phyloP scores from a whole-genome alignment of 2,329 filamentous ascomycete genomes.

The Botrytis galanthina region DNA sequence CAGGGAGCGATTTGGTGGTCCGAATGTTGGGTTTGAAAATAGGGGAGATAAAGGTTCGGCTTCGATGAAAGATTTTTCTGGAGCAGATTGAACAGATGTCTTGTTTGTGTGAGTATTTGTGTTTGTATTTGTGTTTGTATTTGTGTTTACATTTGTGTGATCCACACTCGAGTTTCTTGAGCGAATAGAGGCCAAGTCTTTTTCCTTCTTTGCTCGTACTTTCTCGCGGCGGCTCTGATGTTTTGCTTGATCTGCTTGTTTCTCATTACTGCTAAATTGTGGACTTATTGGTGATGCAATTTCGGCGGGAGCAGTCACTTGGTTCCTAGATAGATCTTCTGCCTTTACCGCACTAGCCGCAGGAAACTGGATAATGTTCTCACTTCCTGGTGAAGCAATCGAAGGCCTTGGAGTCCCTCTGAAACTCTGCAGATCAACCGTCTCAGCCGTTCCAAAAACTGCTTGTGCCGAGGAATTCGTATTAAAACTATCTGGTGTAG shows the following conservation, averaged over 20 bases:
- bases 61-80: background rate
- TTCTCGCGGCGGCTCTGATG: constrained; percentile 27
- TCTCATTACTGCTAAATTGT: background rate
- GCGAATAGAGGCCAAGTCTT: constrained; percentile 29
- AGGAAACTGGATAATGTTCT: background rate
- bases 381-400: background rate
- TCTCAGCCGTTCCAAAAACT: constrained; percentile 14
- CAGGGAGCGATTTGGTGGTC: background rate
- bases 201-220: constrained; percentile 30
- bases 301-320: background rate
- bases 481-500: constrained; percentile 12
- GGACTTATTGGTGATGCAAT: background rate
- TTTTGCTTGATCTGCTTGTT: background rate
- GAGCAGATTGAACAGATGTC: background rate
- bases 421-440: constrained; percentile 9
- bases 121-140: background rate
- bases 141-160: background rate
- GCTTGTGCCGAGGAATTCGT: background rate
- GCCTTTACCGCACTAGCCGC: background rate
- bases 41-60: background rate
- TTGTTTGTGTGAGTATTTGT: background rate
- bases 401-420: background rate
- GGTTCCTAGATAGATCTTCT: background rate
- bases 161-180: background rate
- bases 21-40: background rate